phyloP scores from a whole-genome alignment of 148 eudicot genomes.

The Cornus controversa region DNA sequence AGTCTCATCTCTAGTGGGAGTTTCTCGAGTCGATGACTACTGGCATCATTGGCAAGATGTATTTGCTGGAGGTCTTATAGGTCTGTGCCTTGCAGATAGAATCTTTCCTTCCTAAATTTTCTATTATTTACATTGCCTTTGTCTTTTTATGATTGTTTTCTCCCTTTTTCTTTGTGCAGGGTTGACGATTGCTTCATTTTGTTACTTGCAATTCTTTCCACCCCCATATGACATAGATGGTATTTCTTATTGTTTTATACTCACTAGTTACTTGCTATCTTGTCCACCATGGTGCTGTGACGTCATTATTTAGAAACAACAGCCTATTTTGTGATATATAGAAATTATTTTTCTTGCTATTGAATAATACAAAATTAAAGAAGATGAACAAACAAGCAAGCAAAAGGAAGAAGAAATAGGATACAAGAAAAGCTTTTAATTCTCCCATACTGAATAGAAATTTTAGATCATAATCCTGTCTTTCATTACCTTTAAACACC shows the following conservation, averaged over 20 bases:
- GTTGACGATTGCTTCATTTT: slow-evolving; percentile 64
- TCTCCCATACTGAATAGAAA: not conserved
- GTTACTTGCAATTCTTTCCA: slow-evolving; percentile 97
- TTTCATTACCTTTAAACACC: too few relatives aligned
- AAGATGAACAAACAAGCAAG: not conserved
- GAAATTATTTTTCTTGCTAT: slow-evolving; percentile 13
- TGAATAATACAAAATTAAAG: too few relatives aligned
- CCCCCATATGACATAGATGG: slow-evolving; percentile 83
- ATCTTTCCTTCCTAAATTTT: not conserved
- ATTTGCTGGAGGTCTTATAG: slow-evolving; percentile 80
- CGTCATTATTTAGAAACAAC: not conserved
- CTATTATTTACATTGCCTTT: not conserved
- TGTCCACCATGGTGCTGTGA: slow-evolving; percentile 4
- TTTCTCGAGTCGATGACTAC: slow-evolving; percentile 94
- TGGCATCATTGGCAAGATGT: slow-evolving; percentile 99
- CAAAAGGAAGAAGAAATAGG: not conserved
- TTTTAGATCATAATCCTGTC: too few relatives aligned
- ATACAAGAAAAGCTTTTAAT: not conserved
- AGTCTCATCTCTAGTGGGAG: slow-evolving; percentile 66
- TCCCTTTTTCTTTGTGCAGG: slow-evolving; percentile 41
- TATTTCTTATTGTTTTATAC: slow-evolving; percentile 23
- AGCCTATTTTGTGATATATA: not conserved
- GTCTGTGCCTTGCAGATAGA: slow-evolving; percentile 32
- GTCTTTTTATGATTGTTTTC: not conserved
- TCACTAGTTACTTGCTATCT: not conserved